Evolutionary conservation across 495 filamentous ascomycete genomes (phyloP).

Genomic region (Trichodelitschia bisporula): DNA sequence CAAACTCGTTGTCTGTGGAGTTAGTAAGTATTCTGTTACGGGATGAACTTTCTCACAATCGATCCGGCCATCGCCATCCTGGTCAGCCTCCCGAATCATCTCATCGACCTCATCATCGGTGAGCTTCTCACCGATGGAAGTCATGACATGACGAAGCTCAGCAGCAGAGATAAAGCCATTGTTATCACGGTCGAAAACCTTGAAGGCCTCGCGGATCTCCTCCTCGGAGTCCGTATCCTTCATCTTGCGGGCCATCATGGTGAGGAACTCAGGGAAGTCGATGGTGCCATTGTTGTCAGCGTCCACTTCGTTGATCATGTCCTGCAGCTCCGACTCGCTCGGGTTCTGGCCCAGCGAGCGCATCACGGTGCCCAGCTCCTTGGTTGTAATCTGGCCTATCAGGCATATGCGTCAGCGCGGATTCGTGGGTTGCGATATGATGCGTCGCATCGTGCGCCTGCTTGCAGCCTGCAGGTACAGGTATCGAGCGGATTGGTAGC

Average conservation of each 20-base stretch:
- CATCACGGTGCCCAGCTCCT: constrained; percentile 98
- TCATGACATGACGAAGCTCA: constrained; percentile 97
- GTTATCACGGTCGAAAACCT: constrained; percentile 98
- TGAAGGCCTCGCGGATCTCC: constrained; percentile 85
- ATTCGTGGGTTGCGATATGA: too few species aligned
- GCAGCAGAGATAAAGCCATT: constrained; percentile 98
- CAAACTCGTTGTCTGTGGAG: constrained; percentile 85
- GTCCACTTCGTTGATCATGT: constrained; percentile 99
- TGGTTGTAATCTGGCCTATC: constrained; percentile 94
- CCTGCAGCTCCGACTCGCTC: constrained; percentile 93
- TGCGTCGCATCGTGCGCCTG: too few species aligned
- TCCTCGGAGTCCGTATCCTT: constrained; percentile 99
- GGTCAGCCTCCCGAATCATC: constrained; percentile 99
- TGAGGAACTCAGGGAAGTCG: constrained; percentile 97
- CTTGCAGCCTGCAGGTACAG: too few species aligned
- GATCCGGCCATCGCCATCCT: constrained; percentile 92
- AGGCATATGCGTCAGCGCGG: too few species aligned
- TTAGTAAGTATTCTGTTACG: constrained; percentile 7
- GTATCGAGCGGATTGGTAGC: too few species aligned
- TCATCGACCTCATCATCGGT: constrained; percentile 99
- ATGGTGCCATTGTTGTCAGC: constrained; percentile 99
- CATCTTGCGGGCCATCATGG: constrained; percentile 99
- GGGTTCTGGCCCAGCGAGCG: constrained; percentile 98
- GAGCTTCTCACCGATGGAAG: constrained; percentile 96
- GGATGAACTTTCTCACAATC: constrained; percentile 37